Evolutionary conservation across 805 yeast species (phyloP), one percentile per base, ranked within the genome.

Genomic region (Suhomyces sp.): DNA sequence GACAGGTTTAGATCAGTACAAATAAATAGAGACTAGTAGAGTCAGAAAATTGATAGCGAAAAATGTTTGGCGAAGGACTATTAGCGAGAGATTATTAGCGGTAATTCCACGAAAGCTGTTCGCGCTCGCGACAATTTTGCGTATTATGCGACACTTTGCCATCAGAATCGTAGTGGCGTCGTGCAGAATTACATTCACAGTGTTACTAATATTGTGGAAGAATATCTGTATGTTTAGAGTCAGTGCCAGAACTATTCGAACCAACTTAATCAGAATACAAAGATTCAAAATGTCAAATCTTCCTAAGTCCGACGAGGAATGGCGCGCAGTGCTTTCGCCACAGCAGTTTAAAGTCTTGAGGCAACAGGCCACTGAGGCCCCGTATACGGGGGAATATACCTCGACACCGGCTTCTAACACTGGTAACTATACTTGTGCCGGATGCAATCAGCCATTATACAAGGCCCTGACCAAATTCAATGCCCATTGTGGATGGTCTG

Each of bases 401-500:
- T 57, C 69, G 24, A 76, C 60, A 60, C 87, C 85, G 0, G 78
- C 81, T 48, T 71, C 75, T 37, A 65, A 71, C 4, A 58, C 57
- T 2, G 98, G 97, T 0, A 72, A 81, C 2, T 94, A 91, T 68
- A 72, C 73, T 44, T 94, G 99, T 72, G 97, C 87, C 0, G 98
- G 86, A 5, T 94, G 99, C 69, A 78, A 77, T 47, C 73, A 80
- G 43, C 96, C 97, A 10, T 71, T 94, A 27, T 94, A 94, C 68
- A 79, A 79, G 54, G 84, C 96, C 25, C 73, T 78, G 29, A 80
- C 97, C 3, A 93, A 94, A 68, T 94, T 94, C 61, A 85, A 86
- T 52, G 83, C 96, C 10, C 90, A 90, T 49, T 94, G 99, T 68
- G 99, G 99, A 2, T 94, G 99, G 99, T 99, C 99, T 1, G 92